Evolutionary conservation across 2,329 filamentous ascomycete genomes (phyloP).

Genomic region (Aureobasidium subglaciale): DNA sequence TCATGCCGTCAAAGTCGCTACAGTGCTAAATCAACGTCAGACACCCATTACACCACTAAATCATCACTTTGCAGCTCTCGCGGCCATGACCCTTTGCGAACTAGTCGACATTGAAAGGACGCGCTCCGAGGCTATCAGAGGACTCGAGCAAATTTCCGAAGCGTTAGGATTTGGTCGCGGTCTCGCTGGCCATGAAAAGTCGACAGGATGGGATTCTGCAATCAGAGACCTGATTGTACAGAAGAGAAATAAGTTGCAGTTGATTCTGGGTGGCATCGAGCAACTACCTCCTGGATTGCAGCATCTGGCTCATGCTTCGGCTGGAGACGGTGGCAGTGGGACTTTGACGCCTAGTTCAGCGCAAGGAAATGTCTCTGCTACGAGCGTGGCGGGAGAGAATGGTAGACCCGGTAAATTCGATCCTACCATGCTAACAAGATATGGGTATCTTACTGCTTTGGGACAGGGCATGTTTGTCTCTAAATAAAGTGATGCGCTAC

Average conservation of each 20-base stretch:
- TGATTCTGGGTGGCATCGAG: conserved; percentile 30
- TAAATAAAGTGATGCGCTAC: not conserved
- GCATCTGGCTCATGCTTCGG: conserved; percentile 49
- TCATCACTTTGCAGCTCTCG: conserved; percentile 58
- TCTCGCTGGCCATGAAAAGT: conserved; percentile 34
- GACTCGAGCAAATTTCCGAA: conserved; percentile 52
- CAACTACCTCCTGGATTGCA: conserved; percentile 42
- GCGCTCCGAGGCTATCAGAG: conserved; percentile 49
- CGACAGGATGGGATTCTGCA: conserved; percentile 52
- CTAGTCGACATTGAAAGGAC: conserved; percentile 50
- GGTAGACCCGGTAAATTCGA: conserved; percentile 24
- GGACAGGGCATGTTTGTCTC: conserved; percentile 30
- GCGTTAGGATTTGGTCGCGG: conserved; percentile 38
- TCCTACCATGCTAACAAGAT: conserved; percentile 32
- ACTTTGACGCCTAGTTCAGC: conserved; percentile 6
- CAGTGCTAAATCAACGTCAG: conserved; percentile 50
- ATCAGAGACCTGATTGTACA: conserved; percentile 45
- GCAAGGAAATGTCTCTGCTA: conserved; percentile 19
- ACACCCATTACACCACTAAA: conserved; percentile 56
- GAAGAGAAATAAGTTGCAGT: conserved; percentile 36
- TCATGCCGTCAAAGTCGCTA: conserved; percentile 52
- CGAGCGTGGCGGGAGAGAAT: conserved; percentile 14
- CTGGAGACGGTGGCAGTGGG: conserved; percentile 15
- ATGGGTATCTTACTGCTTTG: conserved; percentile 32
- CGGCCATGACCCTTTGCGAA: conserved; percentile 54